Conservation (phyloP, 768 basidiomycete genomes). For the Vararia minispora region DNA sequence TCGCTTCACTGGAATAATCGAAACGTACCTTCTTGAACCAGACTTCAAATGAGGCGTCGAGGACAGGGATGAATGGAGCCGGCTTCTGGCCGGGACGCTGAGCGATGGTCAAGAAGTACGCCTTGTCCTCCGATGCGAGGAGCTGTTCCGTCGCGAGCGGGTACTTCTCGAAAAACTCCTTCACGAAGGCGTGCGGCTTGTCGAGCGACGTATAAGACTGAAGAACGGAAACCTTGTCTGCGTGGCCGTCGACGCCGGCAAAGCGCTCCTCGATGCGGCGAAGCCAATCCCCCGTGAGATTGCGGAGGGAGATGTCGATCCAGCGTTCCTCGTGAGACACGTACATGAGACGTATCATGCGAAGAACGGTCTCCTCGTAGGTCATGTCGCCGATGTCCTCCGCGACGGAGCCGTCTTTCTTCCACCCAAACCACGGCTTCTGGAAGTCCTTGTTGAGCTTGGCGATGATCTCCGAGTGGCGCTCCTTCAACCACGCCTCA, state of each 20-base stretch:
- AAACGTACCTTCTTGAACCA: conserved; percentile 96
- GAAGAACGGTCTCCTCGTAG: conserved; percentile 88
- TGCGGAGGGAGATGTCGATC: conserved; percentile 86
- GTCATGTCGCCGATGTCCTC: conserved; percentile 94
- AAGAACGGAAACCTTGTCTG: conserved; percentile 71
- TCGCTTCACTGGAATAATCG: too few relatives aligned
- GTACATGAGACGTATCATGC: conserved; percentile 92
- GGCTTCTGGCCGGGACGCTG: conserved; percentile 98
- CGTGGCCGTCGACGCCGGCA: conserved; percentile 72
- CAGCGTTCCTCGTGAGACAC: conserved; percentile 85
- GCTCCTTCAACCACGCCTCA: conserved; percentile 74
- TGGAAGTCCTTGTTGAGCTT: conserved; percentile 93
- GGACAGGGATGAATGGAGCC: conserved; percentile 93
- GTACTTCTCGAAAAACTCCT: conserved; percentile 78
- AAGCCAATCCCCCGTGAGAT: conserved; percentile 94
- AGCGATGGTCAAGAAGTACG: conserved; percentile 91
- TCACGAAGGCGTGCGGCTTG: conserved; percentile 67
- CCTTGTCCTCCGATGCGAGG: conserved; percentile 85
- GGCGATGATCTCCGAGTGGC: conserved; percentile 77
- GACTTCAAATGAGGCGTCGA: conserved; percentile 88
- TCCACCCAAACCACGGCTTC: conserved; percentile 96
- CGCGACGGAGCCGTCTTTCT: conserved; percentile 80
- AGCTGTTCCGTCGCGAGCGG: conserved; percentile 75
- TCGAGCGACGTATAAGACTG: conserved; percentile 79
- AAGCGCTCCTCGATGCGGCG: conserved; percentile 93